Base-by-base conservation (phyloP, 148 eudicot genomes). In the Spergularia marina region DNA sequence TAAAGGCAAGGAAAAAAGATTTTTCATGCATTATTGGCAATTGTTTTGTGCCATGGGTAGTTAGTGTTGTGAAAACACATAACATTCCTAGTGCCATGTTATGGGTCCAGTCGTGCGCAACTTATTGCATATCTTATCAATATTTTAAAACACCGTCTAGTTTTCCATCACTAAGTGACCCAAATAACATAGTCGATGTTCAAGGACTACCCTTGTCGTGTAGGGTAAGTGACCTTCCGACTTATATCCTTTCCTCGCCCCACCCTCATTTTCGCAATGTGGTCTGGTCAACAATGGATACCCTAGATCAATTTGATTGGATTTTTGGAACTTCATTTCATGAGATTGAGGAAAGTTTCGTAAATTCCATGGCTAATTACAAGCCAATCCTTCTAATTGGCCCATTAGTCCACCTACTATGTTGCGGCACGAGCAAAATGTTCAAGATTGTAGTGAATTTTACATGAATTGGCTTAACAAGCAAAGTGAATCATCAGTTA, bases 1-100 rank as follows among this genome's bases (percentile, higher is more conserved):
- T 25, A 70, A 70, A 12, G 70, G 14, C 2, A 78, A 78, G 12
- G 82, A n/a, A 82, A 12, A 80, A 49, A 20, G 65, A 61, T 36
- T 80, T 80, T 44, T 65, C 84, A 1, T 85, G 85, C 74, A 76
- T 85, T 0, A 68, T 85, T 25, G 54, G 49, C 59, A 83, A 80
- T 76, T 63, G 76, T 21, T 85, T 85, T 70, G 77, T 85, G 5
- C 88, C 85, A 13, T 85, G 88, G 88, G 84, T 83, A 41, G 76
- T 76, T 55, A 78, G 55, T 59, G 85, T 85, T 65, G 85, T 85
- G 0, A 72, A 53, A 0, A 52, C 30, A 5, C 82, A 82, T 44
- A 59, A 62, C 13, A 30, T 82, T 18, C 84, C 85, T 53, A 77
- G 83, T 65, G 84, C 76, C 21, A 78, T 85, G 80, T 44, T 85